These are phyloP conservation scores for Tricholoma terreum DNA, from an alignment of 768 basidiomycete species.

Conservation along the genomic window DNA sequence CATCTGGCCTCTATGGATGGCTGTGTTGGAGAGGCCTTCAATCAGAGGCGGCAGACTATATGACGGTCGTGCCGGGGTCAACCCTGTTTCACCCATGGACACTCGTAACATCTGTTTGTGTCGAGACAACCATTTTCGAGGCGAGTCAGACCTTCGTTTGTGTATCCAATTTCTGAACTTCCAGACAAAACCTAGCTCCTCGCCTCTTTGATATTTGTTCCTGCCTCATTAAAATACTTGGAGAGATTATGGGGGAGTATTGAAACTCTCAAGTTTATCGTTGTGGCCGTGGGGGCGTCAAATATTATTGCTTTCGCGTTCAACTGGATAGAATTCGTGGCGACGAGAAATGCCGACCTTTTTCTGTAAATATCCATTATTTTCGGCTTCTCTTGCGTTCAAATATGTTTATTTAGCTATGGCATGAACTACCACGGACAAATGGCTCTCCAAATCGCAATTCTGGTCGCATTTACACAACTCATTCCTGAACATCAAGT, in stretches of 20 bases:
- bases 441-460: constrained; percentile 83
- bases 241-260: constrained; percentile 92
- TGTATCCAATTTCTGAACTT: constrained; percentile 9
- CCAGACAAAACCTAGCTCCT: constrained; percentile 52
- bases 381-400: constrained; percentile 5
- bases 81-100: constrained; percentile 92
- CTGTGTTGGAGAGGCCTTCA: constrained; percentile 50
- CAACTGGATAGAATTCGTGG: constrained; percentile 83
- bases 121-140: constrained; percentile 82
- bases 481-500: constrained; percentile 98
- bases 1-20: constrained; percentile 62
- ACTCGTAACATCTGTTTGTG: constrained; percentile 81
- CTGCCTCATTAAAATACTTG: constrained; percentile 83
- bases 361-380: constrained; percentile 61
- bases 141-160: constrained; percentile 43
- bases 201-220: constrained; percentile 71
- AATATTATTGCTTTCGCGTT: constrained; percentile 88
- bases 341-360: constrained; percentile 64
- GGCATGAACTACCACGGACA: constrained; percentile 91
- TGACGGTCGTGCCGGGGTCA: constrained; percentile 78
- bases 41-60: constrained; percentile 51
- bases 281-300: constrained; percentile 70
- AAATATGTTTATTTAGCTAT: constrained; percentile 49
- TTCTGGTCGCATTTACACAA: constrained; percentile 96
- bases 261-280: constrained; percentile 84